Percentiles rank a stretch among this genome's conserved stretches.
Evolutionary conservation across 192 early-diverging fungal genomes (phyloP).

Genomic region (Umbelopsis ramanniana): DNA sequence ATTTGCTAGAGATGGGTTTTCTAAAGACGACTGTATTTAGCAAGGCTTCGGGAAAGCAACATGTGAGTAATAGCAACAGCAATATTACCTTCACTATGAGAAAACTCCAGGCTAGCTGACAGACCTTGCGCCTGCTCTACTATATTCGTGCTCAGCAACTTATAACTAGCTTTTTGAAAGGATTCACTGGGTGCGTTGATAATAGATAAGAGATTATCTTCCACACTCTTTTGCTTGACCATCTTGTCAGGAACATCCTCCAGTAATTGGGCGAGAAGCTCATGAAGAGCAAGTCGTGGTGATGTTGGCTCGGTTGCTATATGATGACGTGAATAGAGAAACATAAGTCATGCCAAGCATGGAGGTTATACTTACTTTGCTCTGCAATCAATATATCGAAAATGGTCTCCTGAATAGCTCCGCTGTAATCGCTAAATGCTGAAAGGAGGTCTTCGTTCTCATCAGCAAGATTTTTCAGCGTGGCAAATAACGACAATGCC

Average conservation of each 20-base stretch:
- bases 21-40: not conserved
- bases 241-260: slow-evolving; percentile 30
- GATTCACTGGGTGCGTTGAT: slow-evolving; percentile 37
- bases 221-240: slow-evolving; percentile 2
- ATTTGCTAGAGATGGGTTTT: not conserved
- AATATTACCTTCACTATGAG: slow-evolving; percentile 21
- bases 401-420: slow-evolving; percentile 4
- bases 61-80: not conserved
- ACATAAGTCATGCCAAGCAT: not conserved
- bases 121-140: slow-evolving; percentile 27
- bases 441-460: slow-evolving; percentile 22
- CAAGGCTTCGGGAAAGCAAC: too few species aligned
- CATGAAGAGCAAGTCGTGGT: slow-evolving; percentile 28
- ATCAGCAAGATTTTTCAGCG: not conserved
- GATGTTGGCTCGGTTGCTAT: not conserved
- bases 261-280: slow-evolving; percentile 26
- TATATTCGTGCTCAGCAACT: slow-evolving; percentile 34
- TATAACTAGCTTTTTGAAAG: slow-evolving; percentile 47
- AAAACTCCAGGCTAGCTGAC: slow-evolving; percentile 46
- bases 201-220: not conserved
- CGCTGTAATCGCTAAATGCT: not conserved
- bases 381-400: slow-evolving; percentile 4
- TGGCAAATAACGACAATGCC: slow-evolving; percentile 21
- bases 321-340: not conserved
- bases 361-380: not conserved